Conservation (phyloP, 176 grass and related monocot genomes). For the Paspalum vaginatum region DNA sequence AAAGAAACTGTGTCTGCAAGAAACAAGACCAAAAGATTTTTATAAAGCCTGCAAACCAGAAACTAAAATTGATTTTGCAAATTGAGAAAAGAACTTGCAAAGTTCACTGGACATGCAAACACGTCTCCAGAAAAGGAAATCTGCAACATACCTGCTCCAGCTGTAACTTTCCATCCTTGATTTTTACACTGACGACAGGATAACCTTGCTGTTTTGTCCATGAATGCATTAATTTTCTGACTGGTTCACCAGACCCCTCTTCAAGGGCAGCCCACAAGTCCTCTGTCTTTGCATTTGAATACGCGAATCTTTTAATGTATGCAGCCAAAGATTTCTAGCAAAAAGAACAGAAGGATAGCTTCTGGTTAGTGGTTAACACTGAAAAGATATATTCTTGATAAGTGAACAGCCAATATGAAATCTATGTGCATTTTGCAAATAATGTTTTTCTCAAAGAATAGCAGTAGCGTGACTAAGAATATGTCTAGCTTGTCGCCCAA, state of each 20-base stretch:
- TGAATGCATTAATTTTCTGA: constrained; percentile 84
- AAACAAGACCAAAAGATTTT: constrained; percentile 34
- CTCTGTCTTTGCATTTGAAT: constrained; percentile 97
- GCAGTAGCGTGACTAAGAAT: constrained; percentile 16
- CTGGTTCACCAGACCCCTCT: constrained; percentile 88
- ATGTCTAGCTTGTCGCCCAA: background rate
- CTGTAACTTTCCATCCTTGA: constrained; percentile 67
- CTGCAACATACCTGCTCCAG: constrained; percentile 65
- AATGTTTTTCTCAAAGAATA: constrained; percentile 13
- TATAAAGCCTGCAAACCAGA: constrained; percentile 7
- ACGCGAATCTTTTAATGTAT: constrained; percentile 83
- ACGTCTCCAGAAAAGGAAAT: background rate
- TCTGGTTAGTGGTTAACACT: constrained; percentile 20
- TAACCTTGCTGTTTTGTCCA: constrained; percentile 99
- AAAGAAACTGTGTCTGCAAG: constrained; percentile 87
- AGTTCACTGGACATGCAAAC: background rate
- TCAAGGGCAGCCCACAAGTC: constrained; percentile 95
- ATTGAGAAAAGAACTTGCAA: constrained; percentile 8
- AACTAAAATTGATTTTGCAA: constrained; percentile 15
- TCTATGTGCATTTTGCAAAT: background rate
- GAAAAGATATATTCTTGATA: constrained; percentile 10
- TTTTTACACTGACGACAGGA: constrained; percentile 74
- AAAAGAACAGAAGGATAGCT: constrained; percentile 28
- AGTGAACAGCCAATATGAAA: background rate
- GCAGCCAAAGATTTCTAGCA: constrained; percentile 83